Conservation (phyloP, 116 monocot species). For the Phalaenopsis hybrid region DNA sequence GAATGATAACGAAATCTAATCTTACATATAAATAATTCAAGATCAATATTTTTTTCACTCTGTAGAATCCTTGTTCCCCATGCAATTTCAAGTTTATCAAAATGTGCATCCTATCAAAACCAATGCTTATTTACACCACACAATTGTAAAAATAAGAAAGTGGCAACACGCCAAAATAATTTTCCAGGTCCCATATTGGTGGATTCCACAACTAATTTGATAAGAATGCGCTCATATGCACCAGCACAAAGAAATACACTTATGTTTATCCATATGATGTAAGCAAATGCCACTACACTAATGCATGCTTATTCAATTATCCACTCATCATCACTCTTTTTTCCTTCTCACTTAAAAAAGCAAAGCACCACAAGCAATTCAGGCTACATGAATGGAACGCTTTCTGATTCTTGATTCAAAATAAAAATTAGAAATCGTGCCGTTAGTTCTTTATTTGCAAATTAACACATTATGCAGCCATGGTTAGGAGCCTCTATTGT, state of each 20-base stretch:
- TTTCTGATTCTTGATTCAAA: neutral
- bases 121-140: too few species aligned
- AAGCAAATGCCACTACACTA: neutral
- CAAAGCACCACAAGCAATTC: neutral
- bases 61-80: too few species aligned
- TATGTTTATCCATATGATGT: neutral
- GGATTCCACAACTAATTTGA: conserved; percentile 3
- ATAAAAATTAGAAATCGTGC: neutral
- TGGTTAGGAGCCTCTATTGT: neutral
- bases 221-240: neutral
- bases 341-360: neutral
- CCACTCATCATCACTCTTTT: neutral
- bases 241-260: neutral
- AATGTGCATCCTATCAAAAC: too few species aligned
- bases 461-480: neutral
- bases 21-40: too few species aligned
- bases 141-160: neutral
- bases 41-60: too few species aligned
- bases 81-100: too few species aligned
- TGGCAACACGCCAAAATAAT: neutral
- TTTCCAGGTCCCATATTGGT: neutral
- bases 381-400: neutral
- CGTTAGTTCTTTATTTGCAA: neutral
- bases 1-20: too few species aligned
- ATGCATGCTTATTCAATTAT: neutral